Base-by-base conservation (phyloP, 495 filamentous ascomycete species). In the Amphirosellinia nigrospora region DNA sequence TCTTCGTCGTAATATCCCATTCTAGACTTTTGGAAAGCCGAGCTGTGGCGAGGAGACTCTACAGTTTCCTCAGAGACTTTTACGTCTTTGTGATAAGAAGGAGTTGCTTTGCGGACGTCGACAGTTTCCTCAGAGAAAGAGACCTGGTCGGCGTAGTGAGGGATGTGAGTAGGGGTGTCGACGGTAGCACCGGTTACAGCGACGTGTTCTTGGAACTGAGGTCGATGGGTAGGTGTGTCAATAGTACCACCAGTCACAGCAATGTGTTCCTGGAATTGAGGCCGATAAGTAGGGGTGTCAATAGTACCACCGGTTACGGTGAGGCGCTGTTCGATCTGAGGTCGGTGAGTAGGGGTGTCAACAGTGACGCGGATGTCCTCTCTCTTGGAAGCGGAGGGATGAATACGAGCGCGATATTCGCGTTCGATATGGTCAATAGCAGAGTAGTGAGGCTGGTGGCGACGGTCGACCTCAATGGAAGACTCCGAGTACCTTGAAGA, bases 1-100 rank as follows among this genome's bases (percentile, higher is more conserved):
- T 95, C 91, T 85, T 96, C 93, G 92, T 97, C 94, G 93, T 96
- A 97, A 89, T 97, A 98, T 87, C 93, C 94, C 94, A 98, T 98
- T 81, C 93, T 92, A 83, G 84, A 83, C 84, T 86, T 85, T 36
- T 79, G 72, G 64, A 64, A 68, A 69, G 72, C 72, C 38, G 75
- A 53, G 56, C 59, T 59, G 71, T 77, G 74, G 63, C 77, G 81
- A 75, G 81, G 75, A 79, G 78, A 76, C 70, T 84, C 82, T 38
- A 80, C 71, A 70, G 81, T 84, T 67, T 85, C 82, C 72, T 74
- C 77, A 71, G 70, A 70, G 70, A 78, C 64, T 50, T 77, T 75
- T 50, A 64, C 45, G 30, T 82, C 78, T 72, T 80, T 73, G 70
- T 77, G 73, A 81, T 74, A 74, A 72, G 77, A 69, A 79, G 78